Base-by-base conservation (phyloP, 345 rosid genomes). In the Nephelium lappaceum region DNA sequence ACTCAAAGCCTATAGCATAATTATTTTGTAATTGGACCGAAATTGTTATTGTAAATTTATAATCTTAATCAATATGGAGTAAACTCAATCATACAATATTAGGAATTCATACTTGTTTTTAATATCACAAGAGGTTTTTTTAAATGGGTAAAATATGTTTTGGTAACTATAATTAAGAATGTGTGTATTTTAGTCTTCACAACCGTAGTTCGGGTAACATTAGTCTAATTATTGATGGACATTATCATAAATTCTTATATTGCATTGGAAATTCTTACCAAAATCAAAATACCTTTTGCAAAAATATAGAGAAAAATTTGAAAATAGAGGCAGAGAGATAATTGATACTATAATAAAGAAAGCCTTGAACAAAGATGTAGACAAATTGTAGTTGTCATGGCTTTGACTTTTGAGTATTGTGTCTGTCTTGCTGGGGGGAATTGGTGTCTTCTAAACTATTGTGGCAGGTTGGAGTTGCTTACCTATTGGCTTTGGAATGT, bases 401-500 rank as follows among this genome's bases (percentile, higher is more conserved):
- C n/a, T 74, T 18, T 43, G 24, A 27, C 41, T 14, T 62, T 25
- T 31, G 61, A 43, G 58, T 47, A 43, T 47, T 43, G 58, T 19
- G 18, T 57, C 14, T 62, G 19, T 63, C 25, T 12, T 25, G 27
- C 60, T 25, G n/a, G 24, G 58, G 42, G 62, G 58, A 62, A 16
- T 60, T 62, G 57, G 25, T 25, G 39, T 25, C 38, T 61, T 45
- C 51, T 4, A 5, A 72, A 78, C 85, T 66, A 81, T 10, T 60
- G 27, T 60, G 24, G 27, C 89, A 92, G 97, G 97, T 86, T 79
- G 98, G 99, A 78, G 85, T 93, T 82, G 95, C 99, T 42, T 94
- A 94, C 81, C 89, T 96, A 82, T 84, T 96, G 83, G 99, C 97
- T 86, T 85, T 94, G 53, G 98, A 96, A 85, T 83, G 61, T 85